Base-by-base conservation (phyloP, 2,329 filamentous ascomycete genomes). In the Aureobasidium sp. region DNA sequence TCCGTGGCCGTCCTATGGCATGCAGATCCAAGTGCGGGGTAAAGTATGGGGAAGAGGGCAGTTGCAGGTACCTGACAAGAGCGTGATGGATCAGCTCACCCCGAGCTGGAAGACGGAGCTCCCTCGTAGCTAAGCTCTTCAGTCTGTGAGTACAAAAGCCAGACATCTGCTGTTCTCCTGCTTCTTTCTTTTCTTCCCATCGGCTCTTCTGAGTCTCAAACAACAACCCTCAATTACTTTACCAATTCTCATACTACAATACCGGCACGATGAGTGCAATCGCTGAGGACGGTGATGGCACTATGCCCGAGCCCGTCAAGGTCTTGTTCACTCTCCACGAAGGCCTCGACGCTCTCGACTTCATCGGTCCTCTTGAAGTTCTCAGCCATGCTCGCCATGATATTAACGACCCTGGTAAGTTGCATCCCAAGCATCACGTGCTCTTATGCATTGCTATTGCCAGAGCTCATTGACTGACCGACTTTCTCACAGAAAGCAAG, bases 251-350 rank as follows among this genome's bases (percentile, higher is more conserved):
- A 56, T n/a, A 63, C 29, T 53, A 62, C 55, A 69, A 68, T 66
- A 70, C 70, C 69, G 71, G 64, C 73, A 77, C 71, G 68, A 79
- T 79, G 77, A 79, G 78, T 79, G 78, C 78, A 76, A 70, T 70
- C 64, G 75, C 75, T 66, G 76, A 76, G 66, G 71, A 71, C 64
- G 70, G 69, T 58, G 75, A 74, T 66, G 69, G 67, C 58, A 63
- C 64, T 34, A 46, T 58, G 57, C 68, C 70, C 62, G 74, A 77
- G 69, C 73, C 75, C 42, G 80, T 85, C 78, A 82, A 84, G 76
- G 83, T 85, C 70, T 80, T 86, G 74, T 80, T 85, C 71, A 76
- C 80, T 70, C 76, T 84, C 68, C 80, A 82, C 71, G 74, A 79
- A 64, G 77, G 77, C 68, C 82, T 84, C 74, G 81, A 84, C 72